Conservation (phyloP, 345 rosid genomes). For the Turnera subulata region DNA sequence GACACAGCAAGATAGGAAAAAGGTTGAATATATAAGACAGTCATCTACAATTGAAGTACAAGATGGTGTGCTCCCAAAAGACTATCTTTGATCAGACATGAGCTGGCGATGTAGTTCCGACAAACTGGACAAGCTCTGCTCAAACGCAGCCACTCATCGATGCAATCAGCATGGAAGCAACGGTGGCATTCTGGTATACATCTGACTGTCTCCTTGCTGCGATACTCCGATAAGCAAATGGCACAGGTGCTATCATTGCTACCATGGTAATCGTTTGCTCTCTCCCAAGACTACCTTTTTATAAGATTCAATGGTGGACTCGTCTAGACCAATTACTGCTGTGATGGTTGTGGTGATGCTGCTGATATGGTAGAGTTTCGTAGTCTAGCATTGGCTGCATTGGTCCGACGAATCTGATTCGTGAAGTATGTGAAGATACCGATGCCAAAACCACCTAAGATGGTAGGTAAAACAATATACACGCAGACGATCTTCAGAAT, state of each 20-base stretch:
- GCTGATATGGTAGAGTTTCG: slow-evolving; percentile 11
- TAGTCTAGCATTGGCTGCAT: background rate
- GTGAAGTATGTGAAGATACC: slow-evolving; percentile 28
- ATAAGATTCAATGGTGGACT: slow-evolving; percentile 55
- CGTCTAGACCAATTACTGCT: slow-evolving; percentile 41
- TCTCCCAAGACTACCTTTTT: slow-evolving; percentile 56
- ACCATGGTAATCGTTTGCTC: slow-evolving; percentile 49
- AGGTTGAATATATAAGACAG: too few relatives aligned
- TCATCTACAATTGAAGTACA: too few relatives aligned
- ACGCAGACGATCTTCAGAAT: slow-evolving; percentile 42
- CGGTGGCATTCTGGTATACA: slow-evolving; percentile 63
- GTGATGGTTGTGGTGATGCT: slow-evolving; percentile 8
- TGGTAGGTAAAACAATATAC: slow-evolving; percentile 38
- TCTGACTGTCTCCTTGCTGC: slow-evolving; percentile 42
- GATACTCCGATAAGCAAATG: slow-evolving; percentile 54
- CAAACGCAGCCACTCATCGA: too few relatives aligned
- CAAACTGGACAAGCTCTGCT: too few relatives aligned
- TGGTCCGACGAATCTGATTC: slow-evolving; percentile 1
- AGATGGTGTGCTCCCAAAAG: too few relatives aligned
- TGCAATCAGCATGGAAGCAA: slow-evolving; percentile 53
- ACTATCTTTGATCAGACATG: too few relatives aligned
- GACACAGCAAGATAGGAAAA: too few relatives aligned
- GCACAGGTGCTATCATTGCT: too few relatives aligned
- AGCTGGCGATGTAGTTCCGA: too few relatives aligned
- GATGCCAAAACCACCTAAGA: slow-evolving; percentile 29